Evolutionary conservation across 495 filamentous ascomycete genomes (phyloP).

Genomic region (Staphylotrichum tortipilum): DNA sequence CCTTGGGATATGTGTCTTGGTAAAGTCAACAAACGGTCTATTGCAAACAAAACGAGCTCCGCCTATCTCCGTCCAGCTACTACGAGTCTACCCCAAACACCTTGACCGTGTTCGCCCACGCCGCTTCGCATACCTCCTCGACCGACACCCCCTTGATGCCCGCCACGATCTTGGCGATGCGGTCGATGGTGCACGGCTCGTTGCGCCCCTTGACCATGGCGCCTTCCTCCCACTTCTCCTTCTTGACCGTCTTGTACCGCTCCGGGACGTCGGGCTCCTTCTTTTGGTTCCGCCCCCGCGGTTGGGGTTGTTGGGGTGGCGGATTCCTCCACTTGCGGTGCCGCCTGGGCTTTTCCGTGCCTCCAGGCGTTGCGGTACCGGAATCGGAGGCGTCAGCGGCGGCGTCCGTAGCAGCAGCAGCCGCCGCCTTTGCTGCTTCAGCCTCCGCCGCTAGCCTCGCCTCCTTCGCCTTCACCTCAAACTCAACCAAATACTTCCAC

Average conservation of each 20-base stretch:
- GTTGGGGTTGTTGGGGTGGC: conserved; percentile 20
- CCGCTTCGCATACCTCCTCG: conserved; percentile 76
- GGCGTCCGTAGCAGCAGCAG: not conserved
- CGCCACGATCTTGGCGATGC: conserved; percentile 81
- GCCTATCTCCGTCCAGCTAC: not conserved
- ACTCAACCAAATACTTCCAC: conserved; percentile 44
- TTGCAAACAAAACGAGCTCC: not conserved
- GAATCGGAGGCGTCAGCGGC: not conserved
- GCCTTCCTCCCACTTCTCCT: conserved; percentile 81
- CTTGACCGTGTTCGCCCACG: conserved; percentile 72
- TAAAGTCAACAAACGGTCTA: not conserved
- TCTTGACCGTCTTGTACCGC: conserved; percentile 60
- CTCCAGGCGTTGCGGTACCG: not conserved
- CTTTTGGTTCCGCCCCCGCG: conserved; percentile 34
- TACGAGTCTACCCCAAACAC: conserved; percentile 67
- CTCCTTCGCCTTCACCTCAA: conserved; percentile 4
- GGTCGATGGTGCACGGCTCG: conserved; percentile 74
- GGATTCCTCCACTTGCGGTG: conserved; percentile 7
- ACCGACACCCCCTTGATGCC: conserved; percentile 68
- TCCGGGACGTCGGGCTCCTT: conserved; percentile 40
- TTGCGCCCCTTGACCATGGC: conserved; percentile 85
- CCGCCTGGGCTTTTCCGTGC: not conserved
- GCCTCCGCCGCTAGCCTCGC: too few species aligned
- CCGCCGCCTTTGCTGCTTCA: not conserved
- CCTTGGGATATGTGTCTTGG: not conserved